Conservation (phyloP, 225 moss, liverwort and hornwort genomes). For the Marchantia paleacea region DNA sequence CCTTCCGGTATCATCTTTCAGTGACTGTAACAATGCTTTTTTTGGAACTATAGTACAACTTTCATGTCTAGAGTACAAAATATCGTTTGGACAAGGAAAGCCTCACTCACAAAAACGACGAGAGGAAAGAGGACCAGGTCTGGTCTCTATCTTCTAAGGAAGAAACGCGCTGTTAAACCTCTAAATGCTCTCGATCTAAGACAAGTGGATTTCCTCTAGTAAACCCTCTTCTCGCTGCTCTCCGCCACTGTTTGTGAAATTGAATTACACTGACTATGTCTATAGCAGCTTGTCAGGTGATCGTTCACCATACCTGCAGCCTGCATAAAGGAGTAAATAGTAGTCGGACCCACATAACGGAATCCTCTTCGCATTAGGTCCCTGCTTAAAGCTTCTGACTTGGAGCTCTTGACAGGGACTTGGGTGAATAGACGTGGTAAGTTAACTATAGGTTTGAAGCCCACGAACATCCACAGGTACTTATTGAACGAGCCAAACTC, state of each 20-base stretch:
- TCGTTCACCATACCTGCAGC: slow-evolving; percentile 82
- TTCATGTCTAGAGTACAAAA: slow-evolving; percentile 40
- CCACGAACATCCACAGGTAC: slow-evolving; percentile 82
- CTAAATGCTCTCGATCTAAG: slow-evolving; percentile 25
- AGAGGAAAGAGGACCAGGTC: slow-evolving; percentile 16
- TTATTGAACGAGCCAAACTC: slow-evolving; percentile 78
- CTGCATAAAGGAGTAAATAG: slow-evolving; percentile 87
- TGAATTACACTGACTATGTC: slow-evolving; percentile 52
- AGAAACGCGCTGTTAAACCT: slow-evolving; percentile 13
- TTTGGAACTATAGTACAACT: slow-evolving; percentile 39
- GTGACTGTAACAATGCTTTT: slow-evolving; percentile 30
- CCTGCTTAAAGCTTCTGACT: slow-evolving; percentile 77
- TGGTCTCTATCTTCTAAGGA: slow-evolving; percentile 19
- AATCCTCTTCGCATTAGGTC: slow-evolving; percentile 79
- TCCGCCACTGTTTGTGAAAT: slow-evolving; percentile 28
- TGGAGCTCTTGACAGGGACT: slow-evolving; percentile 84
- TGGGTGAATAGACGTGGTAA: slow-evolving; percentile 68
- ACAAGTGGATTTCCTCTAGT: slow-evolving; percentile 15
- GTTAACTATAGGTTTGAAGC: slow-evolving; percentile 70
- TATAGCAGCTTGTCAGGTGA: slow-evolving; percentile 74
- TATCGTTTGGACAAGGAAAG: slow-evolving; percentile 23
- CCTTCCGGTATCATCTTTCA: slow-evolving; percentile 30
- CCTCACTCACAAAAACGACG: slow-evolving; percentile 25
- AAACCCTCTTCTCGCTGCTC: slow-evolving; percentile 13
- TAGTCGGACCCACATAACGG: slow-evolving; percentile 84